These are phyloP conservation scores for Sophora flavescens DNA, from an alignment of 306 rosid species.

Conservation along the genomic window DNA sequence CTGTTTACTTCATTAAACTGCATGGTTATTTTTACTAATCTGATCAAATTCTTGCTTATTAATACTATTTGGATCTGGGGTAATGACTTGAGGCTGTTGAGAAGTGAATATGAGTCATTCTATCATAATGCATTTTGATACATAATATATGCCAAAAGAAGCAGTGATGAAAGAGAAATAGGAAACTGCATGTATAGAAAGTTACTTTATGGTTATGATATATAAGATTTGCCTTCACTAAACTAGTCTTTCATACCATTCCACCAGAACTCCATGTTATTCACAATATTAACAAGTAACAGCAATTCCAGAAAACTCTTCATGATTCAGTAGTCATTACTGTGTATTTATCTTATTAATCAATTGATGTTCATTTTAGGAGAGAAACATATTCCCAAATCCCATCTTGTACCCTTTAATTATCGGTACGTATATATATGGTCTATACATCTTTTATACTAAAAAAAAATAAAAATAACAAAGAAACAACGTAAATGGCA, in stretches of 20 bases:
- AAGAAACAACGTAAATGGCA: background rate
- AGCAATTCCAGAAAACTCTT: conserved; percentile 7
- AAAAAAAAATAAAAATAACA: background rate
- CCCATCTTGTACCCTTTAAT: background rate
- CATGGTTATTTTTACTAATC: background rate
- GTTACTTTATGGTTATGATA: background rate
- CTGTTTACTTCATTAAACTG: conserved; percentile 6
- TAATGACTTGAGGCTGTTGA: background rate
- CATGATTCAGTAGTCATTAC: background rate
- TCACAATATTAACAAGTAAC: background rate
- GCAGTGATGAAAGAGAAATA: background rate
- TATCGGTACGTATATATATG: no score
- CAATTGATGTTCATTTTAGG: background rate
- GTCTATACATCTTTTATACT: background rate
- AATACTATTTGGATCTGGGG: background rate
- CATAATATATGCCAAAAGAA: background rate
- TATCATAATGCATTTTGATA: conserved; percentile 24
- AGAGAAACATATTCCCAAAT: conserved; percentile 2
- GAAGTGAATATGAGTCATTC: background rate
- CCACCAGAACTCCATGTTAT: background rate
- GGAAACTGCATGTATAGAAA: background rate
- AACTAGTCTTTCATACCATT: conserved; percentile 13
- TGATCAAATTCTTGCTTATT: conserved; percentile 11
- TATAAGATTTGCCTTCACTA: conserved; percentile 21
- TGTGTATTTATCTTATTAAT: background rate